Evolutionary conservation across 129 eudicot genomes (phyloP).

Genomic region (Flaveria linearis): DNA sequence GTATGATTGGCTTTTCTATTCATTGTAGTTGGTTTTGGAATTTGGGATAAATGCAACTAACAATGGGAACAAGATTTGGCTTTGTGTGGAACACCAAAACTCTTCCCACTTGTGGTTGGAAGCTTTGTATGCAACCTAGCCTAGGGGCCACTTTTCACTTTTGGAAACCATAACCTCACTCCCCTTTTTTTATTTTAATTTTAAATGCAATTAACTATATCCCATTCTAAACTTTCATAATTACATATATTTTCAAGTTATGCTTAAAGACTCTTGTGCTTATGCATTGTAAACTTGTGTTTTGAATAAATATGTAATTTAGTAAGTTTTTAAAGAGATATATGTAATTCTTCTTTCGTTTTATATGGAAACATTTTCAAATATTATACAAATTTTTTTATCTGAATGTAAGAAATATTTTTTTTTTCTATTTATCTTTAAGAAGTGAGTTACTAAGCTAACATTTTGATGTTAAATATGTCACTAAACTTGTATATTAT

Average conservation of each 20-base stretch:
- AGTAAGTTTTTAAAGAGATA: too few species aligned
- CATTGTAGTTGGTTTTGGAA: constrained; percentile 33
- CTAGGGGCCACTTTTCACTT: constrained; percentile 54
- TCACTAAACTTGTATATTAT: too few species aligned
- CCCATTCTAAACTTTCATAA: too few species aligned
- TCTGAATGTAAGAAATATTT: too few species aligned
- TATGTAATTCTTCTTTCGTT: background rate
- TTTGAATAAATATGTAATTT: too few species aligned
- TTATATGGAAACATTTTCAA: too few species aligned
- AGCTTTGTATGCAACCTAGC: constrained; percentile 46
- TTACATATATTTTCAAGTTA: too few species aligned
- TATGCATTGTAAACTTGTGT: too few species aligned
- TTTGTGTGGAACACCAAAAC: constrained; percentile 31
- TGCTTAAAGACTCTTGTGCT: too few species aligned
- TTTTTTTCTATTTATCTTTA: background rate
- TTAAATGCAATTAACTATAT: too few species aligned
- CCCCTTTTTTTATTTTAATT: background rate
- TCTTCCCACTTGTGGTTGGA: constrained; percentile 37
- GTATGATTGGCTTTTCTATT: constrained; percentile 35
- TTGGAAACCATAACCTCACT: constrained; percentile 28
- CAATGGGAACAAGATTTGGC: constrained; percentile 48
- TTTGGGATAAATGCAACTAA: constrained; percentile 52
- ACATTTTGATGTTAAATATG: too few species aligned
- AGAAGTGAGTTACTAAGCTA: too few species aligned
- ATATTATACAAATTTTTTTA: background rate